Base-by-base conservation (phyloP, 306 rosid species). In the Amphicarpaea edgeworthii region DNA sequence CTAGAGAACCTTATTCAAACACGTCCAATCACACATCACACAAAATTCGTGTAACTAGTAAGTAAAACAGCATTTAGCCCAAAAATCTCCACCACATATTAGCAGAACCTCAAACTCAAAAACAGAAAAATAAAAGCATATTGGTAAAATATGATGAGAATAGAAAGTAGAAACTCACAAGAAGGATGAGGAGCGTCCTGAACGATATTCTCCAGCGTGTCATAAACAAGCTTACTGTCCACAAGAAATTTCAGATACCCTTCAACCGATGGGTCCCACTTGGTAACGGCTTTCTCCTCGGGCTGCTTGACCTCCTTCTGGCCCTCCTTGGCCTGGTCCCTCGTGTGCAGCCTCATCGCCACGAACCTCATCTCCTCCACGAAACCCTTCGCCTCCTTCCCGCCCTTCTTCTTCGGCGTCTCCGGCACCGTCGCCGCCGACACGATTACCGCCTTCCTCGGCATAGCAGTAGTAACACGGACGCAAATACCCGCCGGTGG, bases 341-440 rank as follows among this genome's bases (percentile, higher is more conserved):
- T 92, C 0, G 99, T 90, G 14, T 96, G 99, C 78, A 92, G 54
- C 82, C 86, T 96, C 99, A 96, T 96, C 0, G 99, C 99, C 71
- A 96, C 99, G 40, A 96, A 96, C 82, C 99, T 93, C 99, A 96
- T 96, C 91, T 96, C 99, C 84, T 96, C 99, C 81, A 96, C 99
- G 34, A 96, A 92, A 65, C 99, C 99, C 81, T 96, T 95, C 0
- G 91, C 51, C 78, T 92, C 99, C n/a, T n/a, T n/a, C n/a, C n/a
- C 32, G 0, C 97, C 99, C 16, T 93, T 77, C 87, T 89, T 92
- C 78, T 85, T 82, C 30, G 85, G 77, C 83, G 75, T 90, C 91
- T 92, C 97, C 2, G 96, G n/a, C n/a, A n/a, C 91, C 73, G 91
- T 86, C 16, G 97, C 73, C 6, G 97, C 96, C 1, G 88, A 78